Evolutionary conservation across 1,284 basidiomycete species (phyloP), one percentile per base, ranked within the genome.

Genomic region (Kwoniella shivajii): DNA sequence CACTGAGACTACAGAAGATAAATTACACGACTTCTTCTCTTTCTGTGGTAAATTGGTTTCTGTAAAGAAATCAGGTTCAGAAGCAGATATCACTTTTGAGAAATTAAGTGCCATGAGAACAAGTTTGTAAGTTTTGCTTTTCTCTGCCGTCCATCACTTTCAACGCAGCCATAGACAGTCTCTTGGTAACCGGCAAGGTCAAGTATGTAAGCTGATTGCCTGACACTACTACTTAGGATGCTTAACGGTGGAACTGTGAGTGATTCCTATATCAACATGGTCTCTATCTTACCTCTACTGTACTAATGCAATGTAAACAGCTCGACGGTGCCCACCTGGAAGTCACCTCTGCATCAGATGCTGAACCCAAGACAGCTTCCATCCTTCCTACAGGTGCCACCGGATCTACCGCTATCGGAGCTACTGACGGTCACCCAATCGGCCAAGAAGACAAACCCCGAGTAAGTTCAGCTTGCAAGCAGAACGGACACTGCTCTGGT

Each of bases 401-500:
- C 46, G 70, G 69, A 39, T 58, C 74, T 2, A 72, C 74, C 2
- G 74, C 75, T 14, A 70, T 74, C 38, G 75, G 71, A 34, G 67
- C 71, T 10, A 48, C 50, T 37, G 52, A 50, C 2, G 52, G 54
- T 24, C 41, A 57, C 38, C 31, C 61, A 43, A 67, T 78, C 59
- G 61, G 66, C 37, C 78, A 79, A 65, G 78, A 79, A 65, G 78
- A 79, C 69, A 79, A 79, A 75, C 78, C 78, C 46, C 73, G 71
- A 65, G 76, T 78, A 44, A 38, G 76, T 62, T 22, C n/a, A 22
- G 24, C n/a, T 9, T 33, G 27, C 20, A 34, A 47, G 45, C 31
- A 34, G 14, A 47, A 42, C 27, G 30, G 6, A 26, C 31, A 7
- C 13, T n/a, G n/a, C n/a, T n/a, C n/a, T n/a, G n/a, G n/a, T n/a